Evolutionary conservation across 2,329 filamentous ascomycete genomes (phyloP).

Genomic region (Trichophyton mentagrophytes): DNA sequence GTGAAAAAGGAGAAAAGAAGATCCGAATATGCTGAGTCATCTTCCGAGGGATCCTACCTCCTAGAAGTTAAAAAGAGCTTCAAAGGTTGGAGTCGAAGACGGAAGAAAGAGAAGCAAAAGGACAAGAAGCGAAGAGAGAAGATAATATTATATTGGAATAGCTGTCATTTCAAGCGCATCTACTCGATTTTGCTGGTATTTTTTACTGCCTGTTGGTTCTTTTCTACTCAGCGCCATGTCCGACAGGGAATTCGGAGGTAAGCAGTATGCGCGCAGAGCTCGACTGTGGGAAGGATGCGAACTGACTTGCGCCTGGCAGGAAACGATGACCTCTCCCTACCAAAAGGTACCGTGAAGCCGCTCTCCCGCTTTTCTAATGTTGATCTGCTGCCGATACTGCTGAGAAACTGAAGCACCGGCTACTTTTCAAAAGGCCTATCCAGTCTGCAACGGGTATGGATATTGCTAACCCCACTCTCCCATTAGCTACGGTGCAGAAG

Average conservation of each 20-base stretch:
- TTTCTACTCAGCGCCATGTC: slow-evolving; percentile 4
- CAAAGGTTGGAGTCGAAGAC: background rate
- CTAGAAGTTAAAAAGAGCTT: background rate
- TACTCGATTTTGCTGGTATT: background rate
- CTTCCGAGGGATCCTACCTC: background rate
- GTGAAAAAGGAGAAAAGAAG: background rate
- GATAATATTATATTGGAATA: background rate
- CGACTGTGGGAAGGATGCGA: background rate
- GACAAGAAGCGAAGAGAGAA: background rate
- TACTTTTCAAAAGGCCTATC: background rate
- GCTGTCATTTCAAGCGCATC: background rate
- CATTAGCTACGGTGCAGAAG: slow-evolving; percentile 54
- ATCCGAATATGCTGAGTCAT: background rate
- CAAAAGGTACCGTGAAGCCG: slow-evolving; percentile 36
- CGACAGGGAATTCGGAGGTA: slow-evolving; percentile 11
- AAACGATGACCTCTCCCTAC: slow-evolving; percentile 48
- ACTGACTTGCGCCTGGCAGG: slow-evolving; percentile 22
- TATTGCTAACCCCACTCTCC: background rate
- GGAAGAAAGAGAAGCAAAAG: background rate
- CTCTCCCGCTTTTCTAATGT: background rate
- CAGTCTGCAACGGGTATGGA: background rate
- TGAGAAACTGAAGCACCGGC: background rate
- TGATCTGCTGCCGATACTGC: no score
- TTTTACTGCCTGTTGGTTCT: background rate
- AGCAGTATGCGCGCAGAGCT: background rate